Percentiles rank a stretch among this genome's conserved stretches.
phyloP scores from a whole-genome alignment of 2,329 filamentous ascomycete genomes.

The Fusarium sp. region DNA sequence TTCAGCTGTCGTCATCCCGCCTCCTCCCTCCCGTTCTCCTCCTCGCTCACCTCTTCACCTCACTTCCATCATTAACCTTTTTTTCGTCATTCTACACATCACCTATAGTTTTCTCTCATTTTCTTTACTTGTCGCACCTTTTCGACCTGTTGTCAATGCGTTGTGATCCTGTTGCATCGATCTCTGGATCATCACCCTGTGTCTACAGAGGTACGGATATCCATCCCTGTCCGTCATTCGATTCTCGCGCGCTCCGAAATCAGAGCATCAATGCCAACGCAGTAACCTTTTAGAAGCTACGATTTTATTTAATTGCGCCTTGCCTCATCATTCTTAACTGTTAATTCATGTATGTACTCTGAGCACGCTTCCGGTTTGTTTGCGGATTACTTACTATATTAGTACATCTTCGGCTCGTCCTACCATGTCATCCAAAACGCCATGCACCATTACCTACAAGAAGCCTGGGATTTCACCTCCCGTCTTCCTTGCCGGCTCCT shows the following conservation, averaged over 20 bases:
- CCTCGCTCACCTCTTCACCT: background rate
- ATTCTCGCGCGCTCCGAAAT: conserved; percentile 26
- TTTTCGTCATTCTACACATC: conserved; percentile 17
- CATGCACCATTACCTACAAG: conserved; percentile 70
- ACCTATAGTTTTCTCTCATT: background rate
- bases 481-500: conserved; percentile 76
- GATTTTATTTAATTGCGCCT: background rate
- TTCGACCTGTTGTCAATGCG: conserved; percentile 1
- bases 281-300: conserved; percentile 9
- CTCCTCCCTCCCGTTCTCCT: conserved; percentile 20
- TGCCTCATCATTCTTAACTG: background rate
- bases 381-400: conserved; percentile 6
- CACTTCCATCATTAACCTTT: conserved; percentile 11
- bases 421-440: conserved; percentile 45
- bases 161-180: conserved; percentile 11
- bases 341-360: conserved; percentile 1
- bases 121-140: background rate
- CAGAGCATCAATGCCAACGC: conserved; percentile 24
- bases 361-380: background rate
- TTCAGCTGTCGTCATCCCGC: conserved; percentile 24
- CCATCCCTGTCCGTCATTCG: conserved; percentile 43
- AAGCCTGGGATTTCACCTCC: conserved; percentile 72
- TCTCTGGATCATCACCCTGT: conserved; percentile 9
- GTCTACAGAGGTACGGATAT: conserved; percentile 17
- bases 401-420: background rate